A percentile compares a stretch with the other conserved stretches of the same genome.
These are phyloP conservation scores for Lichtheimia ornata DNA, from an alignment of 371 early-diverging fungal genomes.

Conservation along the genomic window DNA sequence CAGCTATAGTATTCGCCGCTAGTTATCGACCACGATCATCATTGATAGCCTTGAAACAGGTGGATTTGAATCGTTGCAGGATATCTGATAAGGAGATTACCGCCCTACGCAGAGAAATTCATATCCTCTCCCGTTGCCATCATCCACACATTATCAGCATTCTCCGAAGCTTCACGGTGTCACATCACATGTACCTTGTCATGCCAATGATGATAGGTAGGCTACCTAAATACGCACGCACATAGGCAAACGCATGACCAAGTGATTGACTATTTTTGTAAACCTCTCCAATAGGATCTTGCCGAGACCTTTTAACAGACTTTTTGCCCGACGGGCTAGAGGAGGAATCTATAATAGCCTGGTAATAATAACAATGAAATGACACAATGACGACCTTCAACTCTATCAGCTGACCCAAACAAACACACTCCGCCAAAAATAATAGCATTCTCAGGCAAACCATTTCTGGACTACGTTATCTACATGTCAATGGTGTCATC, in stretches of 20 bases:
- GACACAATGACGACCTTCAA: not conserved
- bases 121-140: constrained; percentile 68
- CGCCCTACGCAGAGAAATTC: constrained; percentile 57
- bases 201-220: constrained; percentile 70
- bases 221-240: constrained; percentile 4
- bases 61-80: constrained; percentile 27
- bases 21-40: constrained; percentile 28
- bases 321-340: constrained; percentile 29
- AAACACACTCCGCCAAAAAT: not conserved
- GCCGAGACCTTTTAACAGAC: constrained; percentile 32
- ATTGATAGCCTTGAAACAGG: constrained; percentile 43
- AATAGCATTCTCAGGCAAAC: constrained; percentile 82
- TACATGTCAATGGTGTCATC: constrained; percentile 89
- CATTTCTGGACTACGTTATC: constrained; percentile 81
- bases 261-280: not conserved
- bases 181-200: constrained; percentile 60
- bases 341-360: constrained; percentile 35
- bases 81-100: constrained; percentile 17
- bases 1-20: constrained; percentile 43
- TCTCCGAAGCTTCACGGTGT: constrained; percentile 63
- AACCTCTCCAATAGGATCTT: constrained; percentile 30
- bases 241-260: not conserved
- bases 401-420: not conserved
- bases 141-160: constrained; percentile 69
- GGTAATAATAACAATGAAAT: constrained; percentile 14